Percentiles rank a stretch among this genome's conserved stretches.
Evolutionary conservation across 768 basidiomycete genomes (phyloP).

Genomic region (Lentinula edodes): DNA sequence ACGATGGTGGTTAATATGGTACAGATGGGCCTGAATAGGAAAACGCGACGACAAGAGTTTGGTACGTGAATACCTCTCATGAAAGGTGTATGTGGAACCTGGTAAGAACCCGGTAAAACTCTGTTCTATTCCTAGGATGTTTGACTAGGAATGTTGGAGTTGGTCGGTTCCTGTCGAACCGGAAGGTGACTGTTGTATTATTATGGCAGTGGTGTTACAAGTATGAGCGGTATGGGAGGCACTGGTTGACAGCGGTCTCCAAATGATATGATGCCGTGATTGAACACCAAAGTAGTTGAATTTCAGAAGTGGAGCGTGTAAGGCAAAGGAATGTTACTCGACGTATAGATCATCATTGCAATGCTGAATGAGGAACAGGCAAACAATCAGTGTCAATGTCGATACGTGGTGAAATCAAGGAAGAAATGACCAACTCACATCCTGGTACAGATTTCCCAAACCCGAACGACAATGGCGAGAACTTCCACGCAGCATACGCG

Average conservation of each 20-base stretch:
- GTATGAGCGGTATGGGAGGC: not conserved
- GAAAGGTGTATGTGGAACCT: too few relatives aligned
- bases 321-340: not conserved
- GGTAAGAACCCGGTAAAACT: too few relatives aligned
- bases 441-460: not conserved
- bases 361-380: not conserved
- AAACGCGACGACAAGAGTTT: too few relatives aligned
- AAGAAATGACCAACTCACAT: not conserved
- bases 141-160: too few relatives aligned
- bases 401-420: not conserved
- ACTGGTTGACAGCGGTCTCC: not conserved
- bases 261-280: not conserved
- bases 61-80: too few relatives aligned
- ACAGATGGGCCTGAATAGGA: too few relatives aligned
- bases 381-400: not conserved
- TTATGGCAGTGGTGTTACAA: not conserved
- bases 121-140: too few relatives aligned
- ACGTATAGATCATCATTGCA: not conserved
- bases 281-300: not conserved
- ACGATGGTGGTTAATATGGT: too few relatives aligned
- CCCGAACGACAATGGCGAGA: not conserved
- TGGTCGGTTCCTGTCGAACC: not conserved
- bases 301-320: not conserved
- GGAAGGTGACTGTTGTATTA: not conserved
- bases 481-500: not conserved